Evolutionary conservation across 352 stramenopile genomes (phyloP).

Genomic region (Globisporangium middletonii): DNA sequence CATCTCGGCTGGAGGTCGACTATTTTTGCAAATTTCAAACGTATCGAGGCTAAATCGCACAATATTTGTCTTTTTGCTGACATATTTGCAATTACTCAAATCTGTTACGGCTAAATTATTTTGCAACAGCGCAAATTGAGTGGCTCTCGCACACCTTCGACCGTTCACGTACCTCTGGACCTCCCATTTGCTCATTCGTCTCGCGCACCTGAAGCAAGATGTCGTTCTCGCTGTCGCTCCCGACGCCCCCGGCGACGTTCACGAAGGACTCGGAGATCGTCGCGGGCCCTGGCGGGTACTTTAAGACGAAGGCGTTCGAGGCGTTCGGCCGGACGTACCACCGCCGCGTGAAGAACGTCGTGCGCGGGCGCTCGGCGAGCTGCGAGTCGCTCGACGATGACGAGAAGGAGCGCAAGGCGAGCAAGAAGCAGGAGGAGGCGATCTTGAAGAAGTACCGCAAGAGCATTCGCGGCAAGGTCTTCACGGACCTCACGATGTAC

Average conservation of each 20-base stretch:
- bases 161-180: background rate
- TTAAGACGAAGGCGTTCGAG: constrained; percentile 70
- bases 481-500: constrained; percentile 83
- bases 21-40: no score
- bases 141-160: background rate
- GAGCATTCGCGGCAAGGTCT: constrained; percentile 77
- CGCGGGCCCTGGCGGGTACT: constrained; percentile 65
- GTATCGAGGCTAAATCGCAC: no score
- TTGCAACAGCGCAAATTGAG: background rate
- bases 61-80: no score
- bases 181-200: background rate
- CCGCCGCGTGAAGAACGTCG: constrained; percentile 69
- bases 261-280: constrained; percentile 46
- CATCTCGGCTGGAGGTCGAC: no score
- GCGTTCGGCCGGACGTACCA: constrained; percentile 63
- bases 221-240: constrained; percentile 58
- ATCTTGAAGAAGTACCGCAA: constrained; percentile 78
- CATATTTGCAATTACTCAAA: no score
- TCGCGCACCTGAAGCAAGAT: background rate
- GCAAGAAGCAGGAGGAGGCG: constrained; percentile 60
- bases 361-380: constrained; percentile 65
- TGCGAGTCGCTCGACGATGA: constrained; percentile 73
- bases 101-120: no score
- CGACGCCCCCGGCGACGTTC: constrained; percentile 39
- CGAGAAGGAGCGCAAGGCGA: constrained; percentile 43